Conservation (phyloP, 2,329 filamentous ascomycete genomes). For the Cercospora sp. region DNA sequence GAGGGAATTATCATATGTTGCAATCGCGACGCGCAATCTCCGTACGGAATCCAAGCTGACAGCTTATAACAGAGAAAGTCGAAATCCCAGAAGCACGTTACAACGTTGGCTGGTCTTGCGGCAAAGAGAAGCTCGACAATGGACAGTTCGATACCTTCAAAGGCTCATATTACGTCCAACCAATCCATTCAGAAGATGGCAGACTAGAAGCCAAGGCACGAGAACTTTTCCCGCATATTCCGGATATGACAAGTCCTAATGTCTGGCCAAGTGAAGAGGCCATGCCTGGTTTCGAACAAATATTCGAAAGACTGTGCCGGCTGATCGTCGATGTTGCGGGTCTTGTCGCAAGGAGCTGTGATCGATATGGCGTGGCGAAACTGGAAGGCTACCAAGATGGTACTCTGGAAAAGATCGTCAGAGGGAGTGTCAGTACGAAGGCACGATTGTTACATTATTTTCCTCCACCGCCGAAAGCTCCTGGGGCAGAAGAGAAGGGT, state of each 20-base stretch:
- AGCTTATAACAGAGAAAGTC: conserved; percentile 42
- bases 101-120: conserved; percentile 73
- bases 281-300: conserved; percentile 73
- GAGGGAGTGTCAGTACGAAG: conserved; percentile 83
- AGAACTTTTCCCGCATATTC: conserved; percentile 64
- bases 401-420: conserved; percentile 85
- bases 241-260: conserved; percentile 87
- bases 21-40: too few species aligned
- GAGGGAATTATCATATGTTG: too few species aligned
- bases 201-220: conserved; percentile 59
- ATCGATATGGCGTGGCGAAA: conserved; percentile 77
- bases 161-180: conserved; percentile 79
- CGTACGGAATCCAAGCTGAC: background rate
- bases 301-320: conserved; percentile 73
- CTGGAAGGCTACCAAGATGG: conserved; percentile 73
- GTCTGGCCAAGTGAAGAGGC: conserved; percentile 74
- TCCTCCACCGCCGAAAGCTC: conserved; percentile 49
- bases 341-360: conserved; percentile 86
- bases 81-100: conserved; percentile 58
- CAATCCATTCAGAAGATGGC: conserved; percentile 55
- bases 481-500: conserved; percentile 44
- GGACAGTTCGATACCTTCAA: conserved; percentile 78
- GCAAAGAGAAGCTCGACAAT: conserved; percentile 77
- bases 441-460: conserved; percentile 93
- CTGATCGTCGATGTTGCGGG: conserved; percentile 88